Base-by-base conservation (phyloP, 768 basidiomycete genomes). In the Lactarius deliciosus region DNA sequence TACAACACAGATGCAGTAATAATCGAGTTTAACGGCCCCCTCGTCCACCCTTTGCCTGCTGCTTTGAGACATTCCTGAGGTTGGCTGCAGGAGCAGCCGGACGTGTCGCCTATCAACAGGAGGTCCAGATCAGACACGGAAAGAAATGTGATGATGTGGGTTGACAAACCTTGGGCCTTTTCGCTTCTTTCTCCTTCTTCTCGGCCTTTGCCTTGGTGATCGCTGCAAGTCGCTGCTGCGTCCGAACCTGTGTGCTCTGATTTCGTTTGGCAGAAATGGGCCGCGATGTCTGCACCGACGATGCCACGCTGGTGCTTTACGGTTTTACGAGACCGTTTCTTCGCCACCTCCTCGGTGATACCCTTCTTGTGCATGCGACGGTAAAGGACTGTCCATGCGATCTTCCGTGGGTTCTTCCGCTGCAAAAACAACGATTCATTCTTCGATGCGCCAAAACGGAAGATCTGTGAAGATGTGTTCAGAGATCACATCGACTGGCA, bases 311-410 rank as follows among this genome's bases (percentile, higher is more conserved):
- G 89, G 83, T 94, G 89, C 85, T 98, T 99, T 76, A 98, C 94
- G 70, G 93, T 94, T 80, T 90, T 89, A 80, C 96, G 92, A 60
- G 92, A 91, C 71, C 96, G 91, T 84, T 97, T 98, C 94, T 98
- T 99, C 75, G 95, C 94, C 61, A 96, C 91, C 81, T 98, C 96
- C 82, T 98, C 96, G 60, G 95, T 95, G 79, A 98, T 87, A 78
- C 97, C 97, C 89, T 99, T 99, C 88, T 96, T 97, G 88, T 98
- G 97, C 90, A 97, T 93, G 74, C 95, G 91, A 71, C 93, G 91
- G 85, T 91, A 96, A 69, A 91, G 86, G 74, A 83, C 80, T 45
- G 96, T 98, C 96, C 96, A 98, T 70, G 96, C 90, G 81, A 98
- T 95, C 87, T 98, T 98, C 77, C 97, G 93, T 61, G 97, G 97